A percentile compares a stretch with the other conserved stretches of the same genome.
These are phyloP conservation scores for Pseudozyma flocculosa DNA, from an alignment of 1,284 basidiomycete species.

Conservation along the genomic window DNA sequence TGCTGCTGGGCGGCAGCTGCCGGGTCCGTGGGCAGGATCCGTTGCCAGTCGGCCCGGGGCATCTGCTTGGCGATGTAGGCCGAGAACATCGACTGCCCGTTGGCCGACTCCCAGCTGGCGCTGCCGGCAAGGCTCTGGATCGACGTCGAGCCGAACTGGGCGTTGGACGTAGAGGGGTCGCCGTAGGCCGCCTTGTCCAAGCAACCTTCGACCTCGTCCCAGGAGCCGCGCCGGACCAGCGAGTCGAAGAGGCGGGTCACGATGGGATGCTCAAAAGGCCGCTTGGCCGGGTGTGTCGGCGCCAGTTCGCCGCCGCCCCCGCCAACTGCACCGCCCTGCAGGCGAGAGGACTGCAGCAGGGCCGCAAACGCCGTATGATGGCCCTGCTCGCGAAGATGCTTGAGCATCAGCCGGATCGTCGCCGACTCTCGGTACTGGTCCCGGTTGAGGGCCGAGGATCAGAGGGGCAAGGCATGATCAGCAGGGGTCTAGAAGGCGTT, in stretches of 20 bases:
- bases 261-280: conserved; percentile 68
- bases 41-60: conserved; percentile 37
- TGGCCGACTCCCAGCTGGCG: conserved; percentile 22
- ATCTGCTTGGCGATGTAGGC: conserved; percentile 38
- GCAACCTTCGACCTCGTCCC: conserved; percentile 64
- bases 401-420: conserved; percentile 62
- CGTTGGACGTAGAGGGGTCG: conserved; percentile 10
- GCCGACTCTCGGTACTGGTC: conserved; percentile 46
- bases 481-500: background rate
- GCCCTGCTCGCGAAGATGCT: conserved; percentile 74
- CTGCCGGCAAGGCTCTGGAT: conserved; percentile 21
- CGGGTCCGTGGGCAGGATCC: too few species aligned
- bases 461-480: too few species aligned
- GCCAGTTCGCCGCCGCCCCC: conserved; percentile 1
- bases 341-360: conserved; percentile 31
- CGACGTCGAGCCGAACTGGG: conserved; percentile 9
- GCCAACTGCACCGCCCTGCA: conserved; percentile 14
- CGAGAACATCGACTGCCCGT: conserved; percentile 42
- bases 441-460: too few species aligned
- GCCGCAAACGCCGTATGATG: conserved; percentile 67
- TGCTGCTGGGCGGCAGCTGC: too few species aligned
- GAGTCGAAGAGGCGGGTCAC: conserved; percentile 68
- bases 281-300: conserved; percentile 1
- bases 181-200: conserved; percentile 44
- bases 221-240: conserved; percentile 70